phyloP scores from a whole-genome alignment of 768 basidiomycete species.

The Melanogaster broomeanus region DNA sequence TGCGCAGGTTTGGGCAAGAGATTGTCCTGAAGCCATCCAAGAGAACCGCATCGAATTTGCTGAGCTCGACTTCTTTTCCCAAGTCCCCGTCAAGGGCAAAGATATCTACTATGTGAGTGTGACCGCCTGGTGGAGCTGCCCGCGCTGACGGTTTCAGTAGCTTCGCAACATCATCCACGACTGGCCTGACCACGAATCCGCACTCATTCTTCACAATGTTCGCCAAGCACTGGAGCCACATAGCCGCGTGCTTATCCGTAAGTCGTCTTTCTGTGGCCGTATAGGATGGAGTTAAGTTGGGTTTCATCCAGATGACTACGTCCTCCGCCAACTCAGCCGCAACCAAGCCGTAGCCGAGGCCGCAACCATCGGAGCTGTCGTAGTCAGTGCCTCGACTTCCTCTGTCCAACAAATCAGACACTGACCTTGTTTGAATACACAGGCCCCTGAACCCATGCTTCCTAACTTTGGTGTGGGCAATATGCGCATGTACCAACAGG shows the following conservation, averaged over 20 bases:
- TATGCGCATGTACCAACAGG: slow-evolving; percentile 29
- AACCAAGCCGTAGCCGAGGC: slow-evolving; percentile 13
- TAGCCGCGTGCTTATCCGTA: slow-evolving; percentile 31
- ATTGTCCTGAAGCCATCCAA: slow-evolving; percentile 25
- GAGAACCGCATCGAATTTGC: slow-evolving; percentile 29
- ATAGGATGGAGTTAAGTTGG: background rate
- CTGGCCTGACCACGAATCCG: slow-evolving; percentile 27
- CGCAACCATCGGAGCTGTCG: slow-evolving; percentile 5
- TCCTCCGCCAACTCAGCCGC: slow-evolving; percentile 17
- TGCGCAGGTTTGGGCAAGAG: slow-evolving; percentile 22
- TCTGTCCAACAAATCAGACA: too few relatives aligned
- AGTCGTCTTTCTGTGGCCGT: background rate
- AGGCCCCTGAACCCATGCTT: slow-evolving; percentile 37
- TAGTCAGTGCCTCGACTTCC: slow-evolving; percentile 12
- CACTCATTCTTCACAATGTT: slow-evolving; percentile 24
- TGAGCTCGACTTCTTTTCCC: slow-evolving; percentile 31
- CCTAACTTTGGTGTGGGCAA: slow-evolving; percentile 35
- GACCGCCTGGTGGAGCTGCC: background rate
- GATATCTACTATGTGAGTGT: slow-evolving; percentile 36
- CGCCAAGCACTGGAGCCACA: slow-evolving; percentile 22
- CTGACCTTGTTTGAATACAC: background rate
- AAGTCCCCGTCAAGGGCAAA: slow-evolving; percentile 25
- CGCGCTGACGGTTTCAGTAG: background rate
- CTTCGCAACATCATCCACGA: slow-evolving; percentile 27
- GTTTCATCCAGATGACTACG: slow-evolving; percentile 21